These are phyloP conservation scores for Arachis monticola DNA, from an alignment of 331 rosid genomes.

Conservation along the genomic window DNA sequence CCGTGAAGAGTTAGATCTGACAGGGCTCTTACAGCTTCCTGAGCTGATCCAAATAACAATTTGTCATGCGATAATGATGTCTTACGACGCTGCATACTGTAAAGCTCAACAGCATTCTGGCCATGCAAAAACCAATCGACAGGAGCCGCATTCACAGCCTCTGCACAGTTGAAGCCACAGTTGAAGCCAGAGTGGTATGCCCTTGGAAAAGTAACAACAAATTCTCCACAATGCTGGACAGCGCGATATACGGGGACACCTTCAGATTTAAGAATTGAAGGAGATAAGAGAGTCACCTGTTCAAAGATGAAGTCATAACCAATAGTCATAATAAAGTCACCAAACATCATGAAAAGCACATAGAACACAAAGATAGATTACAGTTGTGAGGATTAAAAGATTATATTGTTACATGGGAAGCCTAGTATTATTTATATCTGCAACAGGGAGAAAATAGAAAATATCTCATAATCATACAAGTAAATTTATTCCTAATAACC, in stretches of 20 bases:
- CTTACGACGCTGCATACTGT: conserved; percentile 76
- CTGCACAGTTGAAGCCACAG: conserved; percentile 94
- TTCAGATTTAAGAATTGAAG: conserved; percentile 82
- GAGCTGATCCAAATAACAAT: conserved; percentile 70
- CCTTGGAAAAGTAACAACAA: conserved; percentile 89
- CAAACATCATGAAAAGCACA: conserved; percentile 27
- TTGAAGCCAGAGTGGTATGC: conserved; percentile 94
- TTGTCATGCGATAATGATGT: conserved; percentile 91
- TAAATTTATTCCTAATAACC: neutral
- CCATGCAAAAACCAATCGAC: conserved; percentile 91
- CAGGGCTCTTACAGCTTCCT: conserved; percentile 66
- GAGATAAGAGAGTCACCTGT: conserved; percentile 95
- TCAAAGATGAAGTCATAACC: conserved; percentile 38
- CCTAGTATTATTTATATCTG: too few species aligned
- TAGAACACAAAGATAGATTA: conserved; percentile 9
- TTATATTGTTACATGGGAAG: neutral
- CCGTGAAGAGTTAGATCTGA: conserved; percentile 51
- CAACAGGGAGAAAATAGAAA: too few species aligned
- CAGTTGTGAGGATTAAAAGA: neutral
- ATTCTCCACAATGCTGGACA: conserved; percentile 77
- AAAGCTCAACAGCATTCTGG: conserved; percentile 83
- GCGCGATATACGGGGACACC: conserved; percentile 79
- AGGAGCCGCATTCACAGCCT: conserved; percentile 96
- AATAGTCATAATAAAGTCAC: conserved; percentile 12
- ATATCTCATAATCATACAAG: too few species aligned